Evolutionary conservation across 2,329 filamentous ascomycete species (phyloP), one percentile per base, ranked within the genome.

Genomic region (Westerdykella aurantiaca): DNA sequence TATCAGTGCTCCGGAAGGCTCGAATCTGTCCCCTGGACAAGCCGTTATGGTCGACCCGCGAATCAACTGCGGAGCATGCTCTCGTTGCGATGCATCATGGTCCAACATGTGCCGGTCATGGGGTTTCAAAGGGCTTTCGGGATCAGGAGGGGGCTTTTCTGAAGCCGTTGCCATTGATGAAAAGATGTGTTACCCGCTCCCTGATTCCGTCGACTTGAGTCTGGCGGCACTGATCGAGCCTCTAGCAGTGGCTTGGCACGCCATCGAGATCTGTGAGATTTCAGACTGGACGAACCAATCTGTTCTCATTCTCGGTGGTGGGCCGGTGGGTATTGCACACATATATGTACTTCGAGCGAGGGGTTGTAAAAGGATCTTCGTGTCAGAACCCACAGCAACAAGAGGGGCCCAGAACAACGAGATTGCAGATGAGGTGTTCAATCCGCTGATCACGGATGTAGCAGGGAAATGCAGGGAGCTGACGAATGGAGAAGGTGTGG

Each of bases 171-270:
- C 52, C 9, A 44, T 63, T 10, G 53, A 60, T 38, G 56, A 50
- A 5, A 55, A 45, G 10, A 43, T 55, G 10, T 57, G 51, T 34
- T 52, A 60, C 43, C 45, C 47, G 12, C 42, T 63, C 0, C 58
- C 59, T 29, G 49, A 58, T 7, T 48, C 46, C 6, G 49, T 56
- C 1, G 56, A 58, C 16, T 39, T 64, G 33, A 50, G 46, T 34
- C 42, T 60, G 1, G 60, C 54, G 10, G 53, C 56, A 4, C 41
- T 64, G 33, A 57, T 63, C 18, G 60, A 64, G 43, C 61, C 61
- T 12, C 42, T 64, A 14, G 53, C 58, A 10, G 59, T 62, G 1
- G 61, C 58, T 5, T 62, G 59, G 59, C 61, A 63, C 48, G 61
- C 58, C 5, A 38, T 59, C 12, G 39, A 44, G 9, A 25, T 50